Evolutionary conservation across 1,139 yeast genomes (phyloP).

Genomic region (Spencermartinsiella ligniputridi): DNA sequence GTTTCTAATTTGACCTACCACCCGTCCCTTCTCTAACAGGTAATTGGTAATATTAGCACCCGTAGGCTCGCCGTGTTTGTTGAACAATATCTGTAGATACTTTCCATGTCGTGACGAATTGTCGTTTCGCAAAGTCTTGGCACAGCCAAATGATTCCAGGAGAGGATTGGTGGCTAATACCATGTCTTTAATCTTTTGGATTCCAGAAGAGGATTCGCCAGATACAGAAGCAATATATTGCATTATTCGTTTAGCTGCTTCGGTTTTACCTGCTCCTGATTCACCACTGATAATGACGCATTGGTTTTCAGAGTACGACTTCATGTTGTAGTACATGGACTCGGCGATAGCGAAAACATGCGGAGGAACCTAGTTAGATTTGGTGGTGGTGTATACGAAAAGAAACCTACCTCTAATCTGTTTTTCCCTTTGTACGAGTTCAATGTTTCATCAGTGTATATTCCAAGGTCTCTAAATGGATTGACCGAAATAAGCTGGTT

Average conservation of each 20-base stretch:
- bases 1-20: conserved; percentile 84
- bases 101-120: conserved; percentile 98
- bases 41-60: conserved; percentile 97
- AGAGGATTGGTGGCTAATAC: conserved; percentile 96
- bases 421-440: conserved; percentile 84
- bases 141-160: conserved; percentile 96
- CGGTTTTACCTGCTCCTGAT: conserved; percentile 98
- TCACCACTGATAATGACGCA: conserved; percentile 99
- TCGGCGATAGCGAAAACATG: conserved; percentile 99
- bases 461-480: conserved; percentile 94
- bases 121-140: conserved; percentile 92
- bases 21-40: conserved; percentile 89
- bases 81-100: conserved; percentile 87
- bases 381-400: too few relatives aligned
- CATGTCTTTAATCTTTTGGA: conserved; percentile 90
- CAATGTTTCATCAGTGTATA: conserved; percentile 75
- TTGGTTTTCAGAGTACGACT: conserved; percentile 90
- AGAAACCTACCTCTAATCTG: conserved; percentile 61
- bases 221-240: conserved; percentile 93
- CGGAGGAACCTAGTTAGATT: conserved; percentile 72
- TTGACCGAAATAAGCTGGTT: conserved; percentile 76
- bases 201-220: conserved; percentile 53
- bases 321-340: conserved; percentile 91
- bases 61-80: conserved; percentile 76
- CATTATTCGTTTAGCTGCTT: conserved; percentile 98